Conservation (phyloP, 2,329 filamentous ascomycete genomes). For the Scleromitrula shiraiana region DNA sequence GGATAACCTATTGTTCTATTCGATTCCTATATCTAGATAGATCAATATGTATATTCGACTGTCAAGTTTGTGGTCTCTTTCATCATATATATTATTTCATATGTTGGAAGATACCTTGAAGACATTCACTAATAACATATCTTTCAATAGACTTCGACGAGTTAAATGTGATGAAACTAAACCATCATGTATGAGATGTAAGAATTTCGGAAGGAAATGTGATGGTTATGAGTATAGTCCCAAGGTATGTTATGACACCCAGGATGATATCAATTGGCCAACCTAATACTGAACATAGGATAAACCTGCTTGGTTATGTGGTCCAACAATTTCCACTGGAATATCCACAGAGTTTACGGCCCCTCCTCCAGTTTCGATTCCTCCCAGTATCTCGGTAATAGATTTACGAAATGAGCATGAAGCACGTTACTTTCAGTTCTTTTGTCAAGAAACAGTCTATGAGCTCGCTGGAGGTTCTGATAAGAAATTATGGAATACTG, state of each 20-base stretch:
- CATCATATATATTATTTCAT: constrained; percentile 4
- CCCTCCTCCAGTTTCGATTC: neutral
- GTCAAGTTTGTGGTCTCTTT: constrained; percentile 7
- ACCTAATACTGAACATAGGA: neutral
- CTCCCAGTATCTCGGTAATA: neutral
- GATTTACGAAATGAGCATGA: constrained; percentile 15
- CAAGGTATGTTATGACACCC: constrained; percentile 9
- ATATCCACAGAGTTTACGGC: neutral
- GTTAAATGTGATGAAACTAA: constrained; percentile 13
- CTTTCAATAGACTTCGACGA: constrained; percentile 2
- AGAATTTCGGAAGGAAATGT: constrained; percentile 9
- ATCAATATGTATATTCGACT: neutral
- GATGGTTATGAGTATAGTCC: constrained; percentile 9
- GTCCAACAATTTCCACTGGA: constrained; percentile 8
- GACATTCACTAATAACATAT: neutral
- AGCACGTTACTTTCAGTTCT: constrained; percentile 19
- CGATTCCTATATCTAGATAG: too few species aligned
- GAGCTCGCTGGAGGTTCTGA: constrained; percentile 15
- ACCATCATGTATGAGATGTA: constrained; percentile 7
- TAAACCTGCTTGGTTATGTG: constrained; percentile 8
- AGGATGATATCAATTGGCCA: too few species aligned
- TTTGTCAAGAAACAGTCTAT: constrained; percentile 14
- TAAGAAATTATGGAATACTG: constrained; percentile 13
- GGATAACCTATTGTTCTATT: neutral
- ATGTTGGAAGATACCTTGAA: neutral